Conservation (phyloP, 106 monocot genomes). For the Phalaenopsis aphrodite region DNA sequence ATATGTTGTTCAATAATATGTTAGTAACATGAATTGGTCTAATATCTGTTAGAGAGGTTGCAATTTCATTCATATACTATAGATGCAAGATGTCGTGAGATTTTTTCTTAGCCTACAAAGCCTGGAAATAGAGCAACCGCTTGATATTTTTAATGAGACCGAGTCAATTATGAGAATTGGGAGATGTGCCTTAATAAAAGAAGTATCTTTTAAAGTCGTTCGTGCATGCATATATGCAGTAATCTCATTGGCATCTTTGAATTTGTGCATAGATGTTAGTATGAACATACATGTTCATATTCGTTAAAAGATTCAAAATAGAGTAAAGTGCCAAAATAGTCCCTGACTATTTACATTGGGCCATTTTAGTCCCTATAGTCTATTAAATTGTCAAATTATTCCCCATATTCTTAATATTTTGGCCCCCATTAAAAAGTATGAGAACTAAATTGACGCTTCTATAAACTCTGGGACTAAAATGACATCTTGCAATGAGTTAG, state of each 20-base stretch:
- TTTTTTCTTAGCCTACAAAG: not conserved
- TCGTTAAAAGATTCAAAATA: not conserved
- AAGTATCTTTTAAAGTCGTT: not conserved
- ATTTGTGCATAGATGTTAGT: not conserved
- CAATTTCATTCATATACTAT: not conserved
- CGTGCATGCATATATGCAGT: not conserved
- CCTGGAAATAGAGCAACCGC: not conserved
- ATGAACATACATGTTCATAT: not conserved
- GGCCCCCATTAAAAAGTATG: too few species aligned
- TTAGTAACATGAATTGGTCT: not conserved
- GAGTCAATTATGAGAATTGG: not conserved
- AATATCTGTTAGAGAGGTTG: not conserved
- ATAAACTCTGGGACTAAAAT: too few species aligned
- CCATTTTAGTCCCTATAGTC: too few species aligned
- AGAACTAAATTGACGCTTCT: too few species aligned
- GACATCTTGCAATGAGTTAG: too few species aligned
- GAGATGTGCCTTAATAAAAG: not conserved
- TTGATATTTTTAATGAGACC: not conserved
- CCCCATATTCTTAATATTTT: too few species aligned
- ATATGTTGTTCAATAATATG: not conserved
- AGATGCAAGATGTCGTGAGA: not conserved
- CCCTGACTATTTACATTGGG: too few species aligned
- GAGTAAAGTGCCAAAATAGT: too few species aligned
- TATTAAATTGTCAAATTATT: too few species aligned
- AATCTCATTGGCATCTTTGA: not conserved